These are phyloP conservation scores for Neurospora sp. DNA, from an alignment of 495 filamentous ascomycete genomes.

Conservation along the genomic window DNA sequence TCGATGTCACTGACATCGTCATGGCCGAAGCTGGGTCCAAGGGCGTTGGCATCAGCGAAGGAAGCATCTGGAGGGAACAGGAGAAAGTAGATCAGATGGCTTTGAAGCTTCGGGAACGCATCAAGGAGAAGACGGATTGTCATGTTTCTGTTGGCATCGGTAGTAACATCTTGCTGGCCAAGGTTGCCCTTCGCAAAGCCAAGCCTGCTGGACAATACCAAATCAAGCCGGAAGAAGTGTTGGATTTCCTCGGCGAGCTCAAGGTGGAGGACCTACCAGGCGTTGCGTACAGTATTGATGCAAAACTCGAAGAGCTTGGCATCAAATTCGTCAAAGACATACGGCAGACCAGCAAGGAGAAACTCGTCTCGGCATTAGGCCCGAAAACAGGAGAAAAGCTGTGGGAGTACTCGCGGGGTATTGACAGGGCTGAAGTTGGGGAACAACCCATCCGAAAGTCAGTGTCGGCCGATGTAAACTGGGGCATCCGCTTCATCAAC, in stretches of 20 bases:
- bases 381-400: conserved; percentile 90
- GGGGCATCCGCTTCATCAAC: conserved; percentile 90
- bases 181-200: conserved; percentile 79
- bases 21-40: conserved; percentile 56
- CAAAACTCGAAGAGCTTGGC: conserved; percentile 79
- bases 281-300: conserved; percentile 74
- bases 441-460: conserved; percentile 73
- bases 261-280: conserved; percentile 76
- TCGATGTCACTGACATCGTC: conserved; percentile 64
- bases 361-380: conserved; percentile 59
- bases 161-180: conserved; percentile 80
- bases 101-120: conserved; percentile 47
- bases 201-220: conserved; percentile 93
- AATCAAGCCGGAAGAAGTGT: conserved; percentile 65
- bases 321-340: conserved; percentile 75
- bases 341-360: conserved; percentile 62
- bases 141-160: conserved; percentile 93
- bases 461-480: conserved; percentile 92
- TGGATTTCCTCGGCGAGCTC: conserved; percentile 65
- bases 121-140: conserved; percentile 69
- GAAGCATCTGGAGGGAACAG: conserved; percentile 72
- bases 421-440: conserved; percentile 80
- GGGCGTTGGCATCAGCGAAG: conserved; percentile 57
- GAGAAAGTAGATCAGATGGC: conserved; percentile 70
- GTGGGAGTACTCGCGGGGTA: conserved; percentile 82